Evolutionary conservation across 2,329 filamentous ascomycete species (phyloP).

Genomic region (Neurospora crassa): DNA sequence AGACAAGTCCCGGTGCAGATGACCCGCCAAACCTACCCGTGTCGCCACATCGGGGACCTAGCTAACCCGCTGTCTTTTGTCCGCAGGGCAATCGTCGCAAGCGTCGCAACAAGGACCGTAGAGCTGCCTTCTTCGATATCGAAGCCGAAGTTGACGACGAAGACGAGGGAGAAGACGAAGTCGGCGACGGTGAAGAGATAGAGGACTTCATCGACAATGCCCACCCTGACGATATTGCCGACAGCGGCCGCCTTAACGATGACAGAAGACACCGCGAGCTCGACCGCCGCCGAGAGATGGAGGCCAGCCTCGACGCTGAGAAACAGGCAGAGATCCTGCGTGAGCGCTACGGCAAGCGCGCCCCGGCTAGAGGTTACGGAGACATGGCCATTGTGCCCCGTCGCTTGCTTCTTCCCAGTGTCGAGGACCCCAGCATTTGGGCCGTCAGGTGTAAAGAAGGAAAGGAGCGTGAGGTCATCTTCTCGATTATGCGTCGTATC

Average conservation of each 20-base stretch:
- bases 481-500: slow-evolving; percentile 78
- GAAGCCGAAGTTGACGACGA: slow-evolving; percentile 98
- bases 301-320: slow-evolving; percentile 83
- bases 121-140: slow-evolving; percentile 89
- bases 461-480: slow-evolving; percentile 87
- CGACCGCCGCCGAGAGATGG: slow-evolving; percentile 80
- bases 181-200: slow-evolving; percentile 75
- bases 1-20: not conserved
- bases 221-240: slow-evolving; percentile 81
- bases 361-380: slow-evolving; percentile 51
- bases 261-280: slow-evolving; percentile 90
- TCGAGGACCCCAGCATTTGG: slow-evolving; percentile 95
- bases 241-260: slow-evolving; percentile 71
- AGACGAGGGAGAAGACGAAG: slow-evolving; percentile 78
- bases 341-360: slow-evolving; percentile 78
- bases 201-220: slow-evolving; percentile 83
- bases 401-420: slow-evolving; percentile 77
- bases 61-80: not conserved
- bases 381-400: slow-evolving; percentile 76
- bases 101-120: slow-evolving; percentile 66
- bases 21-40: not conserved
- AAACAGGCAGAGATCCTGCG: slow-evolving; percentile 81
- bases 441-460: slow-evolving; percentile 86
- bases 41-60: not conserved
- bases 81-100: slow-evolving; percentile 51